Evolutionary conservation across 495 filamentous ascomycete species (phyloP), one percentile per base, ranked within the genome.

Genomic region (Penicillium herquei): DNA sequence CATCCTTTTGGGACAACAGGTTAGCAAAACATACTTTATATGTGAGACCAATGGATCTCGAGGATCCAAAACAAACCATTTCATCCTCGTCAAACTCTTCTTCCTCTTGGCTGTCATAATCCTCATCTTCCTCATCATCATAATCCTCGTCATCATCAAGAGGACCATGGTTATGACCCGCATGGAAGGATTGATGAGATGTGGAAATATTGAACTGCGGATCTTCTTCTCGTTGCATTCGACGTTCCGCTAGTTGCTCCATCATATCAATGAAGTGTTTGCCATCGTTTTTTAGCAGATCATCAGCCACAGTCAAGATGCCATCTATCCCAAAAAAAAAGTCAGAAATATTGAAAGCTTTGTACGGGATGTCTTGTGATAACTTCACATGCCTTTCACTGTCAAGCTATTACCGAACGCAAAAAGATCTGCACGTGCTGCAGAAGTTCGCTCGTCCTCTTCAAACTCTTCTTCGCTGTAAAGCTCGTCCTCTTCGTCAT

Each of bases 211-310:
- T 78, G 58, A 83, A 88, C 64, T 87, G 86, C 13, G 90, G 90
- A 68, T 97, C 92, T 71, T 94, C 91, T 74, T 98, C 94, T 34
- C 94, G 86, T 61, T 91, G 87, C 92, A 99, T 97, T 59, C 94
- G 85, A 54, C 93, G 88, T 73, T 99, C 95, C 10, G 94, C 95
- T 62, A 99, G 83, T 70, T 97, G 92, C 69, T 99, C 94, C 95
- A 99, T 99, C 94, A 99, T 98, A 71, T 99, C 94, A 72, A 99
- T 99, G 78, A 99, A 99, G 67, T 96, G 96, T 71, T 96, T 96
- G 67, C 94, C 94, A 69, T 99, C 94, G 70, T 99, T 99, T 72
- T 98, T 96, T 33, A 99, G 81, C 48, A 99, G 80, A 73, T 99
- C 94, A 75, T 99, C 94, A 66, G 94, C 94, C 61, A 99, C 95